Percentiles rank a stretch among this genome's conserved stretches.
Conservation (phyloP, 2,329 filamentous ascomycete species). For the Ascochyta fabae region DNA sequence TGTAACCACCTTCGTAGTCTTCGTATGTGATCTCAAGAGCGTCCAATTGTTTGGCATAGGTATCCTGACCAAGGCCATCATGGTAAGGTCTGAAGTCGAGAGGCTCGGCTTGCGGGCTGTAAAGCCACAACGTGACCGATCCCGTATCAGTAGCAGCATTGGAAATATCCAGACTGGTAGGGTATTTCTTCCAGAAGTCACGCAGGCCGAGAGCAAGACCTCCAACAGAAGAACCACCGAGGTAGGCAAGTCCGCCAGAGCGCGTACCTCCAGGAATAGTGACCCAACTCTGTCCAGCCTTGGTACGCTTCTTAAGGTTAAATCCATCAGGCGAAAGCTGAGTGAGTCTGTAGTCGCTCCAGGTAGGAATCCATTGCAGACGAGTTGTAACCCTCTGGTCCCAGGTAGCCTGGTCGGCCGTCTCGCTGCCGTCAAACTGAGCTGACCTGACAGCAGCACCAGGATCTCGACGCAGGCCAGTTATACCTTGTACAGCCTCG, state of each 20-base stretch:
- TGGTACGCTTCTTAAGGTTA: slow-evolving; percentile 65
- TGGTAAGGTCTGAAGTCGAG: slow-evolving; percentile 65
- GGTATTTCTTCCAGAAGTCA: slow-evolving; percentile 70
- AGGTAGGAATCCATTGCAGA: slow-evolving; percentile 64
- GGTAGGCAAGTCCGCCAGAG: slow-evolving; percentile 63
- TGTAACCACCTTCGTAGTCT: slow-evolving; percentile 63
- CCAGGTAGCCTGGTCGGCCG: slow-evolving; percentile 57
- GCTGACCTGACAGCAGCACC: slow-evolving; percentile 56
- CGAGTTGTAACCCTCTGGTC: slow-evolving; percentile 54
- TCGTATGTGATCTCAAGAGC: slow-evolving; percentile 69
- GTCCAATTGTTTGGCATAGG: slow-evolving; percentile 64
- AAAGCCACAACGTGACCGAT: slow-evolving; percentile 66
- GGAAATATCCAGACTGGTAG: slow-evolving; percentile 63
- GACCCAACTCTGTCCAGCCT: slow-evolving; percentile 63
- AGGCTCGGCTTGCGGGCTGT: slow-evolving; percentile 62
- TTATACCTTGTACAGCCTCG: slow-evolving; percentile 66
- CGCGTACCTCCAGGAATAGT: slow-evolving; percentile 64
- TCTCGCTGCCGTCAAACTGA: slow-evolving; percentile 58
- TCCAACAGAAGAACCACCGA: slow-evolving; percentile 64
- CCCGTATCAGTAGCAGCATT: slow-evolving; percentile 59
- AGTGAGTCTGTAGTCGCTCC: slow-evolving; percentile 63
- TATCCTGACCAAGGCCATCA: slow-evolving; percentile 63
- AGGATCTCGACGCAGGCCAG: slow-evolving; percentile 64
- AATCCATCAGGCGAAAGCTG: slow-evolving; percentile 68
- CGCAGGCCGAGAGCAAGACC: slow-evolving; percentile 65